Base-by-base conservation (phyloP, 352 stramenopile species). In the Globisporangium solare region DNA sequence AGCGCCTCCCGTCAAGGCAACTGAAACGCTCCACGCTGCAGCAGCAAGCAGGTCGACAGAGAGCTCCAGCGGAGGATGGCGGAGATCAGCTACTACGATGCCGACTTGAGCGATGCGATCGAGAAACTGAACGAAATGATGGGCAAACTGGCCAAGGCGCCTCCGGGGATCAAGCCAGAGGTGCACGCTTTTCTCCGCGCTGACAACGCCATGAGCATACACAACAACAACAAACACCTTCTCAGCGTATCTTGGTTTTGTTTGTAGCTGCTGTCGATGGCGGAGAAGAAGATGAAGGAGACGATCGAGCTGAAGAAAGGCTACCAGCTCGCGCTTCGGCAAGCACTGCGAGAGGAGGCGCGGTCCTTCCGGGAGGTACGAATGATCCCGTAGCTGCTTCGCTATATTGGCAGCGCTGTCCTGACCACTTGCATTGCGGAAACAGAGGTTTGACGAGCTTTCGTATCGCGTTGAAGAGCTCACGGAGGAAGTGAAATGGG, bases 61-160 rank as follows among this genome's bases (percentile, higher is more conserved):
- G 10, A 22, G 14, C 18, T 6, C 2, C 18, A 20, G n/a, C 7
- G 49, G 39, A 31, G 35, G 41, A 95, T 95, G 85, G 77, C 80
- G 13, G 85, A 95, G 71, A 89, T 92, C 70, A 88, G 79, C 55
- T 93, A 95, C 71, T 93, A 95, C 58, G 83, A 93, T 54, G 81
- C 81, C 12, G 85, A 95, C 60, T 68, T 95, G 31, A 88, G 74
- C 43, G 85, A 93, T 49, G 85, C 85, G 35, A 77, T 95, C 46
- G 71, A 80, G 14, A 90, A 92, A 58, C 76, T 95, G 48, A 90
- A 92, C 60, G 79, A 92, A n/a, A 61, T 88, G 48, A 92, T 93
- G 85, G 69, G 76, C 59, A 92, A 92, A 65, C 69, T 92, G 32
- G 54, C 81, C 58, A 93, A 92, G 67, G 83, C 85, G 35, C 81